Percentiles rank a stretch among this genome's conserved stretches.
Conservation (phyloP, 768 basidiomycete species). For the Boletus tomentosulus region DNA sequence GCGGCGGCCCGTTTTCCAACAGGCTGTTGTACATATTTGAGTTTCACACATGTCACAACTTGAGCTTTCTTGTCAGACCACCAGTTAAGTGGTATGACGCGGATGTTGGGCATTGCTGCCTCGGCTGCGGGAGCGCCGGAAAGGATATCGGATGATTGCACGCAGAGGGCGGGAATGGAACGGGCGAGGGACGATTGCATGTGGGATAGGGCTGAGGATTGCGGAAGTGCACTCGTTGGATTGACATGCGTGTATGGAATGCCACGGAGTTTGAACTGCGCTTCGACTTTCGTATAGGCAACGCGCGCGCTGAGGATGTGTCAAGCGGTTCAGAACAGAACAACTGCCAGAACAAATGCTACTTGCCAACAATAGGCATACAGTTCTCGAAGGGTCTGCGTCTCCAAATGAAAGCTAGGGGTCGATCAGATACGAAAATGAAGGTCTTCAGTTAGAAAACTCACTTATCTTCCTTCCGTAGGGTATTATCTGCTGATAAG, state of each 20-base stretch:
- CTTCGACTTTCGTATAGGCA: constrained; percentile 84
- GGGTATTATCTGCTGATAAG: neutral
- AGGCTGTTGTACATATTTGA: constrained; percentile 86
- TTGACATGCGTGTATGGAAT: constrained; percentile 78
- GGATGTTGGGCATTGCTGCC: constrained; percentile 90
- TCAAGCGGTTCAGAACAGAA: neutral
- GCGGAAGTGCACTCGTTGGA: constrained; percentile 41
- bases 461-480: constrained; percentile 29
- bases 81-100: constrained; percentile 86
- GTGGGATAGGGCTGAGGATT: constrained; percentile 46
- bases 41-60: constrained; percentile 86
- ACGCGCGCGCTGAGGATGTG: constrained; percentile 65
- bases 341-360: neutral
- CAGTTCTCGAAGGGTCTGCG: constrained; percentile 68
- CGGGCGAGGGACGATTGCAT: constrained; percentile 71
- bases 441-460: neutral
- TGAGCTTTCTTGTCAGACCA: constrained; percentile 79
- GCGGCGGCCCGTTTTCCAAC: constrained; percentile 64
- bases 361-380: constrained; percentile 85
- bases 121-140: constrained; percentile 83
- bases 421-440: neutral
- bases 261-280: constrained; percentile 75
- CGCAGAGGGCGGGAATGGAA: constrained; percentile 79
- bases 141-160: constrained; percentile 76
- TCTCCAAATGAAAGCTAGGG: constrained; percentile 59